Evolutionary conservation across 371 early-diverging fungal genomes (phyloP).

Genomic region (Dichotomocladium elegans): DNA sequence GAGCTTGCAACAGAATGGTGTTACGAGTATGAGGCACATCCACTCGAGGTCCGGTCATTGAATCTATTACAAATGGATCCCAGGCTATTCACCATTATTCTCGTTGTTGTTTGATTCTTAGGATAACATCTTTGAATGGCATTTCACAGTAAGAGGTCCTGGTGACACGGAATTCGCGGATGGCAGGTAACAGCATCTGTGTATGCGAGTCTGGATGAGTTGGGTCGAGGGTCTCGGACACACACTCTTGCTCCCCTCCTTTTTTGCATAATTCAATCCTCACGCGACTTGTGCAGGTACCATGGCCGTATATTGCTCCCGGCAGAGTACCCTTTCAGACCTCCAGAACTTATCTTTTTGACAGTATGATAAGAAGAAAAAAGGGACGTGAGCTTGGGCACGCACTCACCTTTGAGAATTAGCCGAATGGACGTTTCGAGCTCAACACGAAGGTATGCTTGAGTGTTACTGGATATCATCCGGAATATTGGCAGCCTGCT

Average conservation of each 20-base stretch:
- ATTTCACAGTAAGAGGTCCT: constrained; percentile 92
- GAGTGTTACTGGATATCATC: constrained; percentile 89
- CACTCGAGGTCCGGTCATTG: constrained; percentile 47
- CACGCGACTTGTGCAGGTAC: constrained; percentile 45
- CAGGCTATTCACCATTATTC: no score
- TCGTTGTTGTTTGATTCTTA: constrained; percentile 17
- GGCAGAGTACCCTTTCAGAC: constrained; percentile 91
- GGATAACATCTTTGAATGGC: constrained; percentile 88
- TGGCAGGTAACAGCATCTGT: constrained; percentile 53
- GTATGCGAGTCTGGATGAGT: not conserved
- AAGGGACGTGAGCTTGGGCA: no score
- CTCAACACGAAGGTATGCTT: constrained; percentile 89
- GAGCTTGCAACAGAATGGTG: constrained; percentile 53
- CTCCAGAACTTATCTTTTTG: constrained; percentile 86
- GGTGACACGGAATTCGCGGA: constrained; percentile 82
- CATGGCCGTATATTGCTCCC: constrained; percentile 80
- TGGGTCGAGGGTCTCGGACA: not conserved
- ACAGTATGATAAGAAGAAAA: constrained; percentile 66
- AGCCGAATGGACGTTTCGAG: constrained; percentile 91
- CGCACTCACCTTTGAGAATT: no score
- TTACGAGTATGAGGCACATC: constrained; percentile 57
- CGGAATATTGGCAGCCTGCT: constrained; percentile 93
- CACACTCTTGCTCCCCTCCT: no score
- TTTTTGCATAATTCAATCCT: no score
- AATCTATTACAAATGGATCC: no score